phyloP scores from a whole-genome alignment of 1,284 basidiomycete genomes.

The Stygiomarasmius scandens region DNA sequence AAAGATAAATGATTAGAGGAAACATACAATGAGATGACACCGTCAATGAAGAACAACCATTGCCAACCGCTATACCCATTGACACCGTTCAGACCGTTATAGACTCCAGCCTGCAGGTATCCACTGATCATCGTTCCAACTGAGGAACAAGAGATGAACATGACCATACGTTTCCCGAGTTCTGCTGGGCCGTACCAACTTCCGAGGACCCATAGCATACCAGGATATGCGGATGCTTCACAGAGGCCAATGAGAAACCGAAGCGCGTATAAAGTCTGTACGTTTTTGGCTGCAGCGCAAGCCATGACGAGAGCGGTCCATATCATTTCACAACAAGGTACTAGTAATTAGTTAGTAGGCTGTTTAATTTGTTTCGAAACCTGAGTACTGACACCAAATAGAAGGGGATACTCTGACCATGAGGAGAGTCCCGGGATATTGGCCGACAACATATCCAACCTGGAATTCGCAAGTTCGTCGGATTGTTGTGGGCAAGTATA shows the following conservation, averaged over 20 bases:
- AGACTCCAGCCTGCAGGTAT: slow-evolving; percentile 13
- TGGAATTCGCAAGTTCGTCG: background rate
- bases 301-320: slow-evolving; percentile 14
- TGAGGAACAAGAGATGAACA: slow-evolving; percentile 11
- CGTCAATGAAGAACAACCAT: slow-evolving; percentile 17
- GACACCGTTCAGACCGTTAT: slow-evolving; percentile 13
- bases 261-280: slow-evolving; percentile 13
- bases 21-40: slow-evolving; percentile 13
- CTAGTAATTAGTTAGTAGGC: background rate
- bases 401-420: slow-evolving; percentile 13
- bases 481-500: background rate
- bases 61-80: slow-evolving; percentile 13
- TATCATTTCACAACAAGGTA: slow-evolving; percentile 14
- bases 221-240: slow-evolving; percentile 15
- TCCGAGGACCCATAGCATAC: slow-evolving; percentile 12
- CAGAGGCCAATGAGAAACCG: slow-evolving; percentile 13
- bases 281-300: slow-evolving; percentile 11
- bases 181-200: slow-evolving; percentile 15
- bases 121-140: slow-evolving; percentile 15
- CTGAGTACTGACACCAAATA: slow-evolving; percentile 7
- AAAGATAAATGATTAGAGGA: background rate
- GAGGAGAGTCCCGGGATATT: slow-evolving; percentile 9
- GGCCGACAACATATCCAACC: slow-evolving; percentile 13
- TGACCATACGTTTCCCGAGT: slow-evolving; percentile 12
- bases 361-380: too few species aligned